phyloP scores from a whole-genome alignment of 352 stramenopile species.

The Globisporangium solare region DNA sequence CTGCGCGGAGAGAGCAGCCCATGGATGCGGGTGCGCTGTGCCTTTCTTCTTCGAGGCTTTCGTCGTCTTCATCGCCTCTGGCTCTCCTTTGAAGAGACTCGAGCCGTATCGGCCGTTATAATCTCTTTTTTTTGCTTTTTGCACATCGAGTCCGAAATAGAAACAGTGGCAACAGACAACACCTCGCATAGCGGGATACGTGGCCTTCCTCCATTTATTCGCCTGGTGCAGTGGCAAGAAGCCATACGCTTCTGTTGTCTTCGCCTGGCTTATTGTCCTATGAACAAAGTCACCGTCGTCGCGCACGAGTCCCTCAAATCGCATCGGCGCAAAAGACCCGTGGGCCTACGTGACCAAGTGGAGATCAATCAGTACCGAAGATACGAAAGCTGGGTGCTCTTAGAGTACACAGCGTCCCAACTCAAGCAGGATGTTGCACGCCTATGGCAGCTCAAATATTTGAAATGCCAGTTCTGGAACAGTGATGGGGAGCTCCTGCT shows the following conservation, averaged over 20 bases:
- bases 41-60: slow-evolving; percentile 23
- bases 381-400: slow-evolving; percentile 45
- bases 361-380: not conserved
- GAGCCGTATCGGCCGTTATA: no score
- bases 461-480: slow-evolving; percentile 42
- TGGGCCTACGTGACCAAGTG: not conserved
- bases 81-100: no score
- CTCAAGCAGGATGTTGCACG: slow-evolving; percentile 41
- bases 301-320: slow-evolving; percentile 9
- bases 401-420: slow-evolving; percentile 36
- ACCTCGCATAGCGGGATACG: no score
- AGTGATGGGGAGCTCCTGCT: slow-evolving; percentile 15
- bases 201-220: not conserved
- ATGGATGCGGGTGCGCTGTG: slow-evolving; percentile 15
- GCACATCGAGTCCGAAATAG: no score
- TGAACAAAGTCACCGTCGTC: slow-evolving; percentile 37
- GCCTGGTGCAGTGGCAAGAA: not conserved
- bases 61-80: slow-evolving; percentile 19
- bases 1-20: slow-evolving; percentile 24
- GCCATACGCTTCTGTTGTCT: not conserved
- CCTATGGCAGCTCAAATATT: slow-evolving; percentile 37
- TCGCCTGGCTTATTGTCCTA: slow-evolving; percentile 3
- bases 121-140: no score
- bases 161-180: no score
- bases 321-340: not conserved